Percentiles rank a stretch among this genome's conserved stretches.
Evolutionary conservation across 1,284 basidiomycete species (phyloP).

Genomic region (Apiotrichum domesticum): DNA sequence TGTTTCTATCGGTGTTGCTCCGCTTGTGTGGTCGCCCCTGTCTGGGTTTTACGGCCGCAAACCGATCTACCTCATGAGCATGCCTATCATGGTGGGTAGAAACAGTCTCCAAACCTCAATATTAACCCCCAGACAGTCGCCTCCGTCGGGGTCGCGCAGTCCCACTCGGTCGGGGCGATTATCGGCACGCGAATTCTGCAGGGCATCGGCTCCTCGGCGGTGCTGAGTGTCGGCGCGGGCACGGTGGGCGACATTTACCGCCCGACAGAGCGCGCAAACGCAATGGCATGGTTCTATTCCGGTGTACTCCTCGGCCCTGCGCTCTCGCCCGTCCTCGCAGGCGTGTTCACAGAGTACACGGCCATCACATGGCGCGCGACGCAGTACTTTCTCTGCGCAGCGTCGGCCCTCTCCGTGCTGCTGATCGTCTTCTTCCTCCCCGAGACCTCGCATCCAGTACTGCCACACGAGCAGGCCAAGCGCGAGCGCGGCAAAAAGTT

Average conservation of each 20-base stretch:
- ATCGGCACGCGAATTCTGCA: slow-evolving; percentile 62
- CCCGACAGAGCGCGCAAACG: slow-evolving; percentile 57
- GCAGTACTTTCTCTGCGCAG: slow-evolving; percentile 52
- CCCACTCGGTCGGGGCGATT: slow-evolving; percentile 51
- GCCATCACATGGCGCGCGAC: slow-evolving; percentile 58
- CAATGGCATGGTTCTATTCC: slow-evolving; percentile 58
- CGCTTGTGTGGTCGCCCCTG: slow-evolving; percentile 55
- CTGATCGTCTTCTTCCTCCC: slow-evolving; percentile 56
- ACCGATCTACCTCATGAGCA: slow-evolving; percentile 56
- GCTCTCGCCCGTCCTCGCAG: slow-evolving; percentile 42
- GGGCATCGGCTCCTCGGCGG: slow-evolving; percentile 51
- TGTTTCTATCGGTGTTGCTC: slow-evolving; percentile 43
- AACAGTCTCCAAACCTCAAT: neutral
- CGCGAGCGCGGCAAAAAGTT: slow-evolving; percentile 40
- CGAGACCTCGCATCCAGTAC: slow-evolving; percentile 60
- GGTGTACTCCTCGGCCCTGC: slow-evolving; percentile 49
- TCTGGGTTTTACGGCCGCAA: slow-evolving; percentile 57
- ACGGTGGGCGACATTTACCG: slow-evolving; percentile 61
- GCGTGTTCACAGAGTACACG: slow-evolving; percentile 47
- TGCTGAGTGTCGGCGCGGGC: slow-evolving; percentile 57
- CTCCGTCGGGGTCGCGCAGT: slow-evolving; percentile 56
- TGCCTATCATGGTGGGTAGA: slow-evolving; percentile 54
- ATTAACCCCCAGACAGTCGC: slow-evolving; percentile 43
- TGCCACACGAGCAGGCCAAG: slow-evolving; percentile 33
- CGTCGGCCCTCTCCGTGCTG: slow-evolving; percentile 50